These are phyloP conservation scores for Leccinum holopus DNA, from an alignment of 1,284 basidiomycete species.

Conservation along the genomic window DNA sequence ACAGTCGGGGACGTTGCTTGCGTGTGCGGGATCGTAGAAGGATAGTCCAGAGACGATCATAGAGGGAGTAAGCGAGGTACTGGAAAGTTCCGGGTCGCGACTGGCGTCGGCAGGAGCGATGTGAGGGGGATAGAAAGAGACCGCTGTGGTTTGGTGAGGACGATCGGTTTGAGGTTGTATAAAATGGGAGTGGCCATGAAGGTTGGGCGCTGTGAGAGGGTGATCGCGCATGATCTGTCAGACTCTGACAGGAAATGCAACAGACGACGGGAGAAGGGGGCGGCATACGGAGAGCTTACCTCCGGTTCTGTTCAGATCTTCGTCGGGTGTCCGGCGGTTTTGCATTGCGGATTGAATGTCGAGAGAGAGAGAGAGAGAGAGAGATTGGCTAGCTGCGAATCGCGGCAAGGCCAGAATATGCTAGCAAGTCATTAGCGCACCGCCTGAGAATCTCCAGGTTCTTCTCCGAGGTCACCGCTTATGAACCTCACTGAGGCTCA, in stretches of 20 bases:
- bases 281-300: constrained; percentile 27
- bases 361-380: no score
- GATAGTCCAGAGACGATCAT: constrained; percentile 32
- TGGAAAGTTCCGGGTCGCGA: constrained; percentile 2
- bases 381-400: neutral
- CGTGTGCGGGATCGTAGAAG: constrained; percentile 30
- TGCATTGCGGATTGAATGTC: constrained; percentile 21
- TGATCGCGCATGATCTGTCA: constrained; percentile 21
- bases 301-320: constrained; percentile 24
- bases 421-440: neutral
- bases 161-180: constrained; percentile 5
- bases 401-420: neutral
- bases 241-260: constrained; percentile 8
- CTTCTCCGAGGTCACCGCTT: neutral
- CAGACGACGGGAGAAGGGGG: constrained; percentile 11
- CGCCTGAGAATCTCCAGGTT: neutral
- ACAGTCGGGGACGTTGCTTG: constrained; percentile 18
- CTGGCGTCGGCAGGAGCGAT: neutral
- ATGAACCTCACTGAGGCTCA: neutral
- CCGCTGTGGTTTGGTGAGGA: neutral
- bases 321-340: constrained; percentile 18
- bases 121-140: constrained; percentile 8
- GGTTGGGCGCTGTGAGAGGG: constrained; percentile 12
- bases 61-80: constrained; percentile 4
- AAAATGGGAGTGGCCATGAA: constrained; percentile 6